phyloP scores from a whole-genome alignment of 768 basidiomycete species.

The Kwoniella bestiolae region DNA sequence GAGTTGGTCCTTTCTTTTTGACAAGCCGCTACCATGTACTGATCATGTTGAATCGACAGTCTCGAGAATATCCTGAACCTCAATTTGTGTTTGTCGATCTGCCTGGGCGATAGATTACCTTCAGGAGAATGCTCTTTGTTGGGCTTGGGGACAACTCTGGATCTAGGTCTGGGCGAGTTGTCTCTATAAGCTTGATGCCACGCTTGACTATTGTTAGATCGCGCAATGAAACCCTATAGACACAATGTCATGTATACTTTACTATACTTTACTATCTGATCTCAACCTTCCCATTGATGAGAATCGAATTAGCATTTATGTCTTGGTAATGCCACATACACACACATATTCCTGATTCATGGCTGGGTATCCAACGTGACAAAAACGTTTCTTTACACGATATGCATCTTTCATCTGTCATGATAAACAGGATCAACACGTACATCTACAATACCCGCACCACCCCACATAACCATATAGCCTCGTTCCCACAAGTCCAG shows the following conservation, averaged over 20 bases:
- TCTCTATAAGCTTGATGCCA: constrained; percentile 10
- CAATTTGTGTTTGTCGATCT: constrained; percentile 27
- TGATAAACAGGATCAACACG: not conserved
- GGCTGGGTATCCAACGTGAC: no score
- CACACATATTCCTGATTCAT: no score
- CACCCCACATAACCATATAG: not conserved
- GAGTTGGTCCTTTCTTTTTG: not conserved
- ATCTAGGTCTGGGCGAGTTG: constrained; percentile 13
- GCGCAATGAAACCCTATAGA: no score
- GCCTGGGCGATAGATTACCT: constrained; percentile 20
- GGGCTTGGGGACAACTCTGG: constrained; percentile 7
- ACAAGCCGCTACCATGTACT: not conserved
- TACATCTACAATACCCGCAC: not conserved
- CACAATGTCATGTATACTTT: no score
- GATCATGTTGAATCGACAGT: not conserved
- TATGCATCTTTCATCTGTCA: no score
- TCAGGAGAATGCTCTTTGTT: constrained; percentile 15
- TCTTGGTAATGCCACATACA: no score
- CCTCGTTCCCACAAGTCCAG: not conserved
- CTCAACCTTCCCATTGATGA: no score
- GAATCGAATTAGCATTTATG: no score
- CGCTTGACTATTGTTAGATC: no score
- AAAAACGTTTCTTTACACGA: no score
- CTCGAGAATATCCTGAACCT: constrained; percentile 24
- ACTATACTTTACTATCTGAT: no score